phyloP scores from a whole-genome alignment of 768 basidiomycete genomes.

The Hygrocybe punicea region DNA sequence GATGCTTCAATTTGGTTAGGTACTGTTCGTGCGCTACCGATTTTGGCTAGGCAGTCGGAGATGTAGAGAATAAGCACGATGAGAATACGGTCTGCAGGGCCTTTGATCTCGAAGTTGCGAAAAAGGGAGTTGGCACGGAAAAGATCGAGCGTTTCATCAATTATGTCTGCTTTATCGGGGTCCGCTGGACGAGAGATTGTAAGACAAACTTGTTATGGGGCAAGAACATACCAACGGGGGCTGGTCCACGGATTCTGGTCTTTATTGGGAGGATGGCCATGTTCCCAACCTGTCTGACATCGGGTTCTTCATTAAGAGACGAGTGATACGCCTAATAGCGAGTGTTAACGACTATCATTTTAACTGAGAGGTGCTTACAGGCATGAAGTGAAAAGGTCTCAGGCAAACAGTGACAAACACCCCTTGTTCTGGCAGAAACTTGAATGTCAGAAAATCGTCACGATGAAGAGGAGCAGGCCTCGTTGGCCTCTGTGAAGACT shows the following conservation, averaged over 20 bases:
- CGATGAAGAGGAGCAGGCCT: slow-evolving; percentile 44
- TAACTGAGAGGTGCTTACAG: slow-evolving; percentile 16
- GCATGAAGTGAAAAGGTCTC: slow-evolving; percentile 23
- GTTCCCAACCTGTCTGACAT: slow-evolving; percentile 84
- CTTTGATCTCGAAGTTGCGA: slow-evolving; percentile 99
- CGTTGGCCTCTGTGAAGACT: slow-evolving; percentile 44
- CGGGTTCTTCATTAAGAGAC: slow-evolving; percentile 79
- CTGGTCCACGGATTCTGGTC: slow-evolving; percentile 89
- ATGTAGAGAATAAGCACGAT: slow-evolving; percentile 98
- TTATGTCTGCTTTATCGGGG: slow-evolving; percentile 74
- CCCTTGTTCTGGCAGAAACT: background rate
- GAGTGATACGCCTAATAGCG: slow-evolving; percentile 88
- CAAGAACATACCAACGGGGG: slow-evolving; percentile 60
- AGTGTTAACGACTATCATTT: background rate
- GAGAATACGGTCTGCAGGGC: slow-evolving; percentile 90
- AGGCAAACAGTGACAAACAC: slow-evolving; percentile 2
- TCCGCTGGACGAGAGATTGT: slow-evolving; percentile 54
- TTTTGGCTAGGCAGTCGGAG: slow-evolving; percentile 92
- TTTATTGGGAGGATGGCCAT: slow-evolving; percentile 86
- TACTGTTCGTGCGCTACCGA: slow-evolving; percentile 66
- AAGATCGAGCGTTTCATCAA: slow-evolving; percentile 93
- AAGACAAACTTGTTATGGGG: background rate
- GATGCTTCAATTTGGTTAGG: slow-evolving; percentile 80
- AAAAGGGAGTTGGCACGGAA: slow-evolving; percentile 99
- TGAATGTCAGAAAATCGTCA: slow-evolving; percentile 1